Evolutionary conservation across 108 stramenopile genomes (phyloP).

Genomic region (Nitzschia palea): DNA sequence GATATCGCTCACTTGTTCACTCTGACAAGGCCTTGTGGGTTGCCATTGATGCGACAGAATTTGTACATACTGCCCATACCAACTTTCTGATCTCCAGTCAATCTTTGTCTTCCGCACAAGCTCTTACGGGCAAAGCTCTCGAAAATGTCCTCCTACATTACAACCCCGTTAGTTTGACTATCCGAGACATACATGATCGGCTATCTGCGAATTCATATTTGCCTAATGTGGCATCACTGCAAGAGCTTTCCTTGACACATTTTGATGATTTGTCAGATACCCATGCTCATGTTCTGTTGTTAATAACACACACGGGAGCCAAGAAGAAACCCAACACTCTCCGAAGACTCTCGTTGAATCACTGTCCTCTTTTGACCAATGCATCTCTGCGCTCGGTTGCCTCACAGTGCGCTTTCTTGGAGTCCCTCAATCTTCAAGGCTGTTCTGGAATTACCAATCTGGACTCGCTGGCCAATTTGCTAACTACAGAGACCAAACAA

Average conservation of each 20-base stretch:
- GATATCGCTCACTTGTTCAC: conserved; percentile 13
- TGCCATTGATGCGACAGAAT: conserved; percentile 32
- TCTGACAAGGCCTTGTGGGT: conserved; percentile 15
- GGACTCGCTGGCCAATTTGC: not conserved
- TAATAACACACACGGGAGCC: not conserved
- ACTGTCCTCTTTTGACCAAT: conserved; percentile 24
- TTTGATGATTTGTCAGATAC: conserved; percentile 36
- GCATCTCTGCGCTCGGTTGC: conserved; percentile 25
- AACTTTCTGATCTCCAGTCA: not conserved
- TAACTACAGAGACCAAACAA: not conserved
- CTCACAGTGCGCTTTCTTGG: conserved; percentile 3
- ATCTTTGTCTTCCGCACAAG: not conserved
- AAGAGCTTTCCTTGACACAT: conserved; percentile 21
- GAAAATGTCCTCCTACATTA: not conserved
- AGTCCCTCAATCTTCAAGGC: conserved; percentile 16
- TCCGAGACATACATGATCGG: conserved; percentile 21
- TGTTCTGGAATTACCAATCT: conserved; percentile 7
- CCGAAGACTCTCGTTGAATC: conserved; percentile 5
- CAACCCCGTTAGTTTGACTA: conserved; percentile 5
- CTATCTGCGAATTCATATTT: conserved; percentile 15
- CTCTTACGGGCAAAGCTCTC: conserved; percentile 1
- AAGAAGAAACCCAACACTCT: conserved; percentile 3
- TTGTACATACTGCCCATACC: conserved; percentile 12
- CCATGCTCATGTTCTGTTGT: conserved; percentile 36
- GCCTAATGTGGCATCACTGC: conserved; percentile 8